Conservation (phyloP, 2,329 filamentous ascomycete genomes). For the Colletotrichum gigasporum region DNA sequence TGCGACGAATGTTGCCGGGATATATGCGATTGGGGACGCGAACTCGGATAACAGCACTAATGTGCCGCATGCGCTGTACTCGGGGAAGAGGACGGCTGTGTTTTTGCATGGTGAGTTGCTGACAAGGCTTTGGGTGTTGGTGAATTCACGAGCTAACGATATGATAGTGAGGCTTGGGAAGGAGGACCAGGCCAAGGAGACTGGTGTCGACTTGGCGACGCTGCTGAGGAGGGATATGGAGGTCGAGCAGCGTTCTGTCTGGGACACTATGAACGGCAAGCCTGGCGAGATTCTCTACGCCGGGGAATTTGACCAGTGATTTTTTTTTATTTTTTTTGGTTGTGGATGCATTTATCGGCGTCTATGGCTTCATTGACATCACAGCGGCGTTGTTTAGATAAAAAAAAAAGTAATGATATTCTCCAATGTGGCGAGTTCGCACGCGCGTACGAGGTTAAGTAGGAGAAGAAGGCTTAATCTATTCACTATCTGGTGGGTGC, state of each 20-base stretch:
- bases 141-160: too few relatives aligned
- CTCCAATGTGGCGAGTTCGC: too few relatives aligned
- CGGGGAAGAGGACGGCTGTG: conserved; percentile 66
- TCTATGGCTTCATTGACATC: too few relatives aligned
- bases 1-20: conserved; percentile 60
- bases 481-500: too few relatives aligned
- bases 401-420: too few relatives aligned
- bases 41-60: conserved; percentile 70
- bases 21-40: conserved; percentile 68
- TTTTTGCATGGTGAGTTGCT: conserved; percentile 64
- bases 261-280: conserved; percentile 55
- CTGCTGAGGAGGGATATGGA: conserved; percentile 39
- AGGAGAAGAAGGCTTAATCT: too few relatives aligned
- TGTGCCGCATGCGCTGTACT: conserved; percentile 68
- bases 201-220: conserved; percentile 36
- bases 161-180: conserved; percentile 51
- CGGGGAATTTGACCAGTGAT: conserved; percentile 45
- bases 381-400: too few relatives aligned
- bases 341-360: neutral
- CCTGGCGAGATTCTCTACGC: conserved; percentile 55
- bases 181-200: conserved; percentile 46
- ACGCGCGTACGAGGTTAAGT: too few relatives aligned
- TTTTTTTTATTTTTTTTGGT: neutral
- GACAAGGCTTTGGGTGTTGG: too few relatives aligned
- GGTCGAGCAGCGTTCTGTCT: conserved; percentile 51